Base-by-base conservation (phyloP, 2,329 filamentous ascomycete species). In the Sclerotiophoma versabilis region DNA sequence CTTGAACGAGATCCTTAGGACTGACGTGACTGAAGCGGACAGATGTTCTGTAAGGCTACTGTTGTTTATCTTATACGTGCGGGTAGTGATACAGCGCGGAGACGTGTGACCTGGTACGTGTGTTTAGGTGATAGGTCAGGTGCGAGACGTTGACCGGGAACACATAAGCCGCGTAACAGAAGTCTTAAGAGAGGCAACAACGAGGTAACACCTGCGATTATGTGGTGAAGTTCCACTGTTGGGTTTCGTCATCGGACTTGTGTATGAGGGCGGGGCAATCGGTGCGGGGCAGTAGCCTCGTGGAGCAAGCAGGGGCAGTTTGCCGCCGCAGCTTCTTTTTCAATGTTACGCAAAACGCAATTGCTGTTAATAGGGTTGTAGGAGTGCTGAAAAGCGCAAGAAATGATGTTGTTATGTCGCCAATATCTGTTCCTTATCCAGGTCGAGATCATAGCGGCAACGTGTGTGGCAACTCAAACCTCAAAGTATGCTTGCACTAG, bases 61-160 rank as follows among this genome's bases (percentile, higher is more conserved):
- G 10, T 32, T 19, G 6, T 12, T 33, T 23, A 5, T 45, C 41
- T 51, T 39, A 15, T 33, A 22, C 23, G 26, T 5, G 22, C 14
- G 23, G 20, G 19, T 34, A 14, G 37, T 54, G 32, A 23, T 33
- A 37, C 26, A 11, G 37, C 20, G 37, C 9, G 25, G 30, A 33
- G 29, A 32, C 30, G 34, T 44, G 30, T 42, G 36, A 50, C 41
- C 37, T 33, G 15, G 23, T 32, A 50, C 42, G 26, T 43, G 42
- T 51, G n/a, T n/a, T 11, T 2, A 5, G 4, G 15, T 37, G 9
- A 19, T 56, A 37, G 41, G 30, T 47, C 36, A 38, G 47, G 39
- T 44, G 45, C 17, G 5, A 22, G 14, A 23, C 6, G 39, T 11
- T 27, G 10, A 14, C 12, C 15, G 8, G 10, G 11, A 27, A 11